Percentiles rank a stretch among this genome's conserved stretches.
phyloP scores from a whole-genome alignment of 78 protist species.

The Bodo saltans region DNA sequence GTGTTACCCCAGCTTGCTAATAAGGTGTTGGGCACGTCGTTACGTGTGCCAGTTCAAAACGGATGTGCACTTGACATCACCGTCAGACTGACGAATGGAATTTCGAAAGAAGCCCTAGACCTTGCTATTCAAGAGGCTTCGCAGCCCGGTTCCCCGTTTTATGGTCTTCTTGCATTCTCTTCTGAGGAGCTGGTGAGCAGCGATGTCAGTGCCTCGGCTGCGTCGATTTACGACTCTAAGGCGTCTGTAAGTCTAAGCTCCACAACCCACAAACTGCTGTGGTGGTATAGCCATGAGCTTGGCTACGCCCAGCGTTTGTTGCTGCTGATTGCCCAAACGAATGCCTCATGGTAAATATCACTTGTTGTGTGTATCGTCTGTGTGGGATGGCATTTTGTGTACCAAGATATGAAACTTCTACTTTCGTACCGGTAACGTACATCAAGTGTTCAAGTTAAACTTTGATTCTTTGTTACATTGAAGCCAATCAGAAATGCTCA shows the following conservation, averaged over 20 bases:
- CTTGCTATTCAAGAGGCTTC: slow-evolving; percentile 73
- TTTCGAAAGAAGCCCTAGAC: slow-evolving; percentile 87
- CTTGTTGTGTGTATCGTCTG: no score
- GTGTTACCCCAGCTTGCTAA: slow-evolving; percentile 87
- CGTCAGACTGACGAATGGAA: slow-evolving; percentile 49
- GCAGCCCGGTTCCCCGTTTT: no score
- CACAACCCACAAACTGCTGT: slow-evolving; percentile 90
- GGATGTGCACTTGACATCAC: slow-evolving; percentile 98
- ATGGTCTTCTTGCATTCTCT: no score
- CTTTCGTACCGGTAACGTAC: no score
- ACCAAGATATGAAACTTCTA: no score
- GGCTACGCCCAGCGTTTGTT: slow-evolving; percentile 93
- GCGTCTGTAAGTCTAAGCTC: slow-evolving; percentile 70
- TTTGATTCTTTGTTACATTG: no score
- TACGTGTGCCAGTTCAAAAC: slow-evolving; percentile 97
- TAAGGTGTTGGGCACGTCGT: slow-evolving; percentile 98
- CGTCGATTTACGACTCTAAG: slow-evolving; percentile 89
- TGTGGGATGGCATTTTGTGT: no score
- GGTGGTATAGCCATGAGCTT: slow-evolving; percentile 97
- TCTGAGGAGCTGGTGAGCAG: background rate
- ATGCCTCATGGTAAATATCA: no score
- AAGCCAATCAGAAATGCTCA: no score
- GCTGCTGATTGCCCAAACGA: slow-evolving; percentile 70
- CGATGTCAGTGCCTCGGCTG: background rate
- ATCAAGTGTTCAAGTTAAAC: no score